Conservation (phyloP, 805 yeast species). For the Cyberlindnera euphorbiiphila region DNA sequence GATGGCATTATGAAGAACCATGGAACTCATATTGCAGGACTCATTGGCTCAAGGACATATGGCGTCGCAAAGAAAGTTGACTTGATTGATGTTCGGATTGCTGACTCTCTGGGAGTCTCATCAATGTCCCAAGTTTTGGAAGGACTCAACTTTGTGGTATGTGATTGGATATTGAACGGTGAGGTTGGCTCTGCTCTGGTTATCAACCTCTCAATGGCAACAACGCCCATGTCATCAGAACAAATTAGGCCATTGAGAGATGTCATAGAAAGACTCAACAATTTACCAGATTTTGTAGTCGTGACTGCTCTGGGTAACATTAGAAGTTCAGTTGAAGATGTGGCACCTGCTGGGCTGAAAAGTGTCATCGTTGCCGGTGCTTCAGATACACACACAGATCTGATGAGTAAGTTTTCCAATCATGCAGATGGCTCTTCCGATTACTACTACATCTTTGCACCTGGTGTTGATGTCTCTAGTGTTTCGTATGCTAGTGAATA, state of each 20-base stretch:
- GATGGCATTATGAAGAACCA: constrained; percentile 55
- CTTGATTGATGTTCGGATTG: constrained; percentile 65
- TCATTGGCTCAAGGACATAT: constrained; percentile 70
- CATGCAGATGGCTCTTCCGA: constrained; percentile 76
- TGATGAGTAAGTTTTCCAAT: constrained; percentile 72
- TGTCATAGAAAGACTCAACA: constrained; percentile 60
- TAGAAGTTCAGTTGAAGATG: constrained; percentile 64
- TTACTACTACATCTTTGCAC: constrained; percentile 63
- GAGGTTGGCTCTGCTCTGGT: constrained; percentile 41
- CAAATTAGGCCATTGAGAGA: constrained; percentile 59
- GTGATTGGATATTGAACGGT: background rate
- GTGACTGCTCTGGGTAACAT: constrained; percentile 88
- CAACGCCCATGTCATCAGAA: constrained; percentile 57
- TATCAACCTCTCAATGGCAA: constrained; percentile 78
- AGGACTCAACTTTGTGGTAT: constrained; percentile 1
- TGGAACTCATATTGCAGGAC: constrained; percentile 92
- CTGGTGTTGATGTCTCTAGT: constrained; percentile 64
- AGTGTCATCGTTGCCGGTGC: constrained; percentile 82
- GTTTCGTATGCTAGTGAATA: constrained; percentile 40
- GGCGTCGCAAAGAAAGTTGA: constrained; percentile 76
- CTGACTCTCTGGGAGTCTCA: constrained; percentile 64
- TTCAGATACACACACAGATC: constrained; percentile 64
- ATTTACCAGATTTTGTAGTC: constrained; percentile 38
- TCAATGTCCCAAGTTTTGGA: constrained; percentile 32
- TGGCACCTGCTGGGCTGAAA: constrained; percentile 78